phyloP scores from a whole-genome alignment of 306 rosid genomes.

The Medicago lupulina region DNA sequence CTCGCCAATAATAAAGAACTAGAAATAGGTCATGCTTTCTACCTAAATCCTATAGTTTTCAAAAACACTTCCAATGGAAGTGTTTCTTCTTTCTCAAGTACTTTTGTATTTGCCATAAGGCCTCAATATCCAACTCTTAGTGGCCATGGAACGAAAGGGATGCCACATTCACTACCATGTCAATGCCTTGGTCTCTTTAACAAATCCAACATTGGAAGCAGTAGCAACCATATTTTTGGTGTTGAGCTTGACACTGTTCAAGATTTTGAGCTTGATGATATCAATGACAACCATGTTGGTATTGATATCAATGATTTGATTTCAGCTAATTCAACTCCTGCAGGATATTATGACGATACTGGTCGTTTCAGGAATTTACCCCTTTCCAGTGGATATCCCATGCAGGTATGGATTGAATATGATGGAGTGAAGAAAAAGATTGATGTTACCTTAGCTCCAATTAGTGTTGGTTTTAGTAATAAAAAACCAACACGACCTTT shows the following conservation, averaged over 20 bases:
- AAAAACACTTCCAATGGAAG: constrained; percentile 42
- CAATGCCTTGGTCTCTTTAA: constrained; percentile 72
- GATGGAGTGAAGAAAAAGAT: constrained; percentile 49
- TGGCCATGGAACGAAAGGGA: constrained; percentile 74
- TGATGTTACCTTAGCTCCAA: not conserved
- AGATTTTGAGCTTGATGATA: constrained; percentile 22
- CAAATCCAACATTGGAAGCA: constrained; percentile 47
- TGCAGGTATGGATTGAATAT: constrained; percentile 73
- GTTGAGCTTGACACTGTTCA: constrained; percentile 48
- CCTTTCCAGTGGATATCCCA: constrained; percentile 51
- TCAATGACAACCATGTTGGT: constrained; percentile 79
- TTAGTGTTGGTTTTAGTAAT: not conserved
- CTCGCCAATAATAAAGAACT: no score
- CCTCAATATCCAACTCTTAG: constrained; percentile 58
- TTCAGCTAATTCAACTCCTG: constrained; percentile 38
- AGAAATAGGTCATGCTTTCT: constrained; percentile 55
- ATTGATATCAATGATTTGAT: constrained; percentile 58
- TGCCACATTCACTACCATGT: constrained; percentile 55
- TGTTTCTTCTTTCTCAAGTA: constrained; percentile 59
- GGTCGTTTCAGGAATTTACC: constrained; percentile 42
- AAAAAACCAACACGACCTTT: constrained; percentile 56
- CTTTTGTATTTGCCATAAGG: constrained; percentile 58
- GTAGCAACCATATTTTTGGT: constrained; percentile 50
- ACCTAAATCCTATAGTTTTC: constrained; percentile 52
- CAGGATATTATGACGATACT: constrained; percentile 43